Conservation (phyloP, 1,284 basidiomycete species). For the Pseudozyma sp. region DNA sequence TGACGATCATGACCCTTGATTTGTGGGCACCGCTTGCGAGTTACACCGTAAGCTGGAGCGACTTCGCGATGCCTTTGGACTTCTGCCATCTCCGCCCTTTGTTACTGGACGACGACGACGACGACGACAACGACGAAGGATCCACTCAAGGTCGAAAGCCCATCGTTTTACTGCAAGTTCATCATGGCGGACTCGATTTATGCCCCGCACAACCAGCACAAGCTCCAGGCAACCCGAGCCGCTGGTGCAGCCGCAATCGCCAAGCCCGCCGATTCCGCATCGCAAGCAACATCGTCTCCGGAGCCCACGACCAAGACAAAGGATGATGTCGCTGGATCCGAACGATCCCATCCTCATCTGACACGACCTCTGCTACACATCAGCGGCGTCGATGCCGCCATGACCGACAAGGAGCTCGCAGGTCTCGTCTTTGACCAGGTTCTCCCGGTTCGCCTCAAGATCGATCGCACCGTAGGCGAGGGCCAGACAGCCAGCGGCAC, state of each 20-base stretch:
- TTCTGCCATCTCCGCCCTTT: too few relatives aligned
- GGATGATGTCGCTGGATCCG: constrained; percentile 6
- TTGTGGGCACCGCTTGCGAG: too few relatives aligned
- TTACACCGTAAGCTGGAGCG: too few relatives aligned
- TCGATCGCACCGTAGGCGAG: constrained; percentile 41
- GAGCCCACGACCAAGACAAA: constrained; percentile 6
- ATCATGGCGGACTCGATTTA: constrained; percentile 59
- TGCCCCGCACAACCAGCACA: constrained; percentile 49
- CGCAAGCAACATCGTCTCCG: background rate
- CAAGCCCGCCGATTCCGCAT: constrained; percentile 1
- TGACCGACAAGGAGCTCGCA: constrained; percentile 58
- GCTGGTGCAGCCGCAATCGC: constrained; percentile 10
- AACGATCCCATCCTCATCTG: constrained; percentile 51
- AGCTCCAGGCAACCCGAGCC: constrained; percentile 37
- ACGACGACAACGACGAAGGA: background rate
- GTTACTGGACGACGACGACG: background rate
- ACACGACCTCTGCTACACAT: constrained; percentile 51
- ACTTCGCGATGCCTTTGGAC: too few relatives aligned
- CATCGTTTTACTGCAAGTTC: background rate
- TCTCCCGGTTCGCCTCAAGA: constrained; percentile 57
- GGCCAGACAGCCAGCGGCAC: constrained; percentile 49
- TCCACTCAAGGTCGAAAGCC: background rate
- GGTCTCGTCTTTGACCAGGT: constrained; percentile 46
- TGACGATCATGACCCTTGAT: background rate
- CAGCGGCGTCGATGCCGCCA: constrained; percentile 44